Conservation (phyloP, 306 rosid genomes). For the Trichosanthes cucumerina region DNA sequence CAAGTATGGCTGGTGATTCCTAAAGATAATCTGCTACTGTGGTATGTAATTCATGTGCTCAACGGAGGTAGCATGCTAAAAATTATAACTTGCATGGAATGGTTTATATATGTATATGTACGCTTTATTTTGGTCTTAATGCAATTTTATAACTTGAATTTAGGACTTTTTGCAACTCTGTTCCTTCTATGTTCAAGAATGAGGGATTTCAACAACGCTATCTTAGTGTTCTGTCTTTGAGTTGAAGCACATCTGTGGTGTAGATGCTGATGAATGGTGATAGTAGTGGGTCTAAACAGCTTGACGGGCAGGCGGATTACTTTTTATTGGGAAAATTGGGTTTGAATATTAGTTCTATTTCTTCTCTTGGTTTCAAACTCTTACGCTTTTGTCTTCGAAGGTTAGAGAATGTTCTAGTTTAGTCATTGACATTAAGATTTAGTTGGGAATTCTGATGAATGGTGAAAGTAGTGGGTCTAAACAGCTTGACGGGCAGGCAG, state of each 20-base stretch:
- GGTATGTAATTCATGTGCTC: background rate
- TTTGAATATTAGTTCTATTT: background rate
- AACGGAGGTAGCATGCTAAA: background rate
- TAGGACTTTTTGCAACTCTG: background rate
- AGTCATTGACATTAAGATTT: too few relatives aligned
- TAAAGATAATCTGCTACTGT: background rate
- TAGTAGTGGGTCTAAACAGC: background rate
- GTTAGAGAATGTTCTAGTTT: too few relatives aligned
- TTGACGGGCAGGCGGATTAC: background rate
- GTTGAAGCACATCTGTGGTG: background rate
- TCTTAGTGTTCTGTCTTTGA: background rate
- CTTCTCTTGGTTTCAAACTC: background rate
- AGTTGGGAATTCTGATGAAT: too few relatives aligned
- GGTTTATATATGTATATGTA: background rate
- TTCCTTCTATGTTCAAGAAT: background rate
- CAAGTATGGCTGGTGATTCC: conserved; percentile 87
- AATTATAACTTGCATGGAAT: background rate
- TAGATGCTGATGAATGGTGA: background rate
- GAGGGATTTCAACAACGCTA: background rate
- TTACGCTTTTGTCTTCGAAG: background rate
- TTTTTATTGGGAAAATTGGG: background rate
- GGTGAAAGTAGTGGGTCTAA: background rate
- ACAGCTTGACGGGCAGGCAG: background rate
- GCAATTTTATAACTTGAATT: too few relatives aligned
- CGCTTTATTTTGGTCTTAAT: background rate